A percentile compares a stretch with the other conserved stretches of the same genome.
phyloP scores from a whole-genome alignment of 2,329 filamentous ascomycete genomes.

The Ophiocordyceps camponoti-saundersi region DNA sequence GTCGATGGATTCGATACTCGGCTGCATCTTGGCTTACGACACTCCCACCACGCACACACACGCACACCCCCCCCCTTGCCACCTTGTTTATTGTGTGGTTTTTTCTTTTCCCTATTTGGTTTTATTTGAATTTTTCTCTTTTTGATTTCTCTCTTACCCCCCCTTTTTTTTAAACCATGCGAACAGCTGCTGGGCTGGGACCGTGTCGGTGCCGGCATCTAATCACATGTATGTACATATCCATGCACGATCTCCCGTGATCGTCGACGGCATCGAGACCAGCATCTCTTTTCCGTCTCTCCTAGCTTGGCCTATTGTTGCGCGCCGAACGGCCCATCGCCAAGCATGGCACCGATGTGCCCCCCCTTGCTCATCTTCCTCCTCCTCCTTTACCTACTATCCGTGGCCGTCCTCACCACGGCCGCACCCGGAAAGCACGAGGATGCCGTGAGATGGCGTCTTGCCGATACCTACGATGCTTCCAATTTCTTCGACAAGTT shows the following conservation, averaged over 20 bases:
- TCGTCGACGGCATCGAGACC: neutral
- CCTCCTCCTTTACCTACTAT: conserved; percentile 15
- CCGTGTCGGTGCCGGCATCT: neutral
- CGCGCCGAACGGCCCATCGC: neutral
- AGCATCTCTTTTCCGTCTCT: neutral
- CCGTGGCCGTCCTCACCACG: conserved; percentile 16
- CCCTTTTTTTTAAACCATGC: no score
- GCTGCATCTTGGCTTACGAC: neutral
- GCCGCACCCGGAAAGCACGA: neutral
- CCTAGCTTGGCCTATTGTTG: neutral
- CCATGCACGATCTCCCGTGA: neutral
- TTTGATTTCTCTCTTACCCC: no score
- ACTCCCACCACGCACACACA: neutral
- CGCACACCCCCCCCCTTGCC: neutral
- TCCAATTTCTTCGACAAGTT: conserved; percentile 32
- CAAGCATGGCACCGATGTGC: neutral
- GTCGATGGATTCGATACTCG: neutral
- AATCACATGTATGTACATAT: neutral
- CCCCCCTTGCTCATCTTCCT: neutral
- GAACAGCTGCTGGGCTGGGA: neutral
- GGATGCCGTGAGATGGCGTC: conserved; percentile 16
- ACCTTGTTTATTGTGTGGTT: no score
- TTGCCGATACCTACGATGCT: conserved; percentile 21
- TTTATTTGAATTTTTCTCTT: neutral
- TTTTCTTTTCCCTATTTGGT: no score